phyloP scores from a whole-genome alignment of 805 yeast genomes.

The Zygosaccharomyces lentus region DNA sequence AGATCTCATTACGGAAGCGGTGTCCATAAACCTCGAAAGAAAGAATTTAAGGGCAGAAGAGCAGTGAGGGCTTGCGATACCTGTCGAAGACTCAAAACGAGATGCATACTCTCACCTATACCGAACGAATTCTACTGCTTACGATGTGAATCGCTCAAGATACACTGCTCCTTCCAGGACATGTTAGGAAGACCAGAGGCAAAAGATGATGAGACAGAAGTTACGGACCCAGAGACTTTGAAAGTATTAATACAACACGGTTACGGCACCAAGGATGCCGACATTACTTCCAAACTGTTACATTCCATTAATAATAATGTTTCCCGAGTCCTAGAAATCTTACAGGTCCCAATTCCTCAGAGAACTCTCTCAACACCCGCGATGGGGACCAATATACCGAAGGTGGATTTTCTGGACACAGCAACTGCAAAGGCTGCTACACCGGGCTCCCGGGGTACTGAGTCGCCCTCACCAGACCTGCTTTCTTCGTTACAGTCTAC shows the following conservation, averaged over 20 bases:
- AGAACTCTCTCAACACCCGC: not conserved
- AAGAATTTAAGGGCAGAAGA: conserved; percentile 25
- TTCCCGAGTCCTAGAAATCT: conserved; percentile 9
- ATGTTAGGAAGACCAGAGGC: conserved; percentile 6
- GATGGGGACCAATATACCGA: not conserved
- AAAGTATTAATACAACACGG: conserved; percentile 19
- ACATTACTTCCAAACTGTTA: conserved; percentile 15
- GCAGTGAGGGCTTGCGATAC: conserved; percentile 51
- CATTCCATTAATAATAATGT: conserved; percentile 19
- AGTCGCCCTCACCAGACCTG: conserved; percentile 4
- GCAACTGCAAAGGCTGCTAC: not conserved
- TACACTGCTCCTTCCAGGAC: conserved; percentile 49
- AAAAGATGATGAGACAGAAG: conserved; percentile 1
- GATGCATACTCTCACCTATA: conserved; percentile 51
- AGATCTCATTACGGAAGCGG: conserved; percentile 6
- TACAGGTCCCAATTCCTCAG: conserved; percentile 4
- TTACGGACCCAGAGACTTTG: conserved; percentile 13
- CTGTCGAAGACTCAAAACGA: conserved; percentile 55
- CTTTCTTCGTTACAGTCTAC: conserved; percentile 7
- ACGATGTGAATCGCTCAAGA: conserved; percentile 51
- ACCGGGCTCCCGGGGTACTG: not conserved
- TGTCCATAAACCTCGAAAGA: conserved; percentile 11
- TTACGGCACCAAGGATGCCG: conserved; percentile 14
- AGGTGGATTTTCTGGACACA: not conserved
- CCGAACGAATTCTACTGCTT: conserved; percentile 48